A percentile compares a stretch with the other conserved stretches of the same genome.
phyloP scores from a whole-genome alignment of 768 basidiomycete species.

The Termitomyces sp. region DNA sequence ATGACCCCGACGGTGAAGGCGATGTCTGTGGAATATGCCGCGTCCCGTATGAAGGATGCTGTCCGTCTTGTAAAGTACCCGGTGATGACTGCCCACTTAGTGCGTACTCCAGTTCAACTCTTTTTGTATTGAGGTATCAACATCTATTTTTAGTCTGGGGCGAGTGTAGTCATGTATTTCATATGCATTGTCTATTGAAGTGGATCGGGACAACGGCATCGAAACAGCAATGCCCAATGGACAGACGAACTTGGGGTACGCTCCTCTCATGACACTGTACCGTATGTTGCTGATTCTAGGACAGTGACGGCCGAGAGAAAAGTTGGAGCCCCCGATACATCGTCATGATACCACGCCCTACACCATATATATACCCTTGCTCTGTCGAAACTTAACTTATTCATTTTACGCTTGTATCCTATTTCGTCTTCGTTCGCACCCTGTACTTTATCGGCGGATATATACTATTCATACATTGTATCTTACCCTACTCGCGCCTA shows the following conservation, averaged over 20 bases:
- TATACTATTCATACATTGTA: constrained; percentile 25
- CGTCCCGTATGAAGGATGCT: constrained; percentile 90
- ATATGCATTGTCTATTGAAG: constrained; percentile 97
- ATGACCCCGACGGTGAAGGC: constrained; percentile 45
- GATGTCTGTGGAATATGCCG: constrained; percentile 85
- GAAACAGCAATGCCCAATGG: constrained; percentile 99
- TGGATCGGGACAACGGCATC: constrained; percentile 90
- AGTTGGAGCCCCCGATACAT: constrained; percentile 20
- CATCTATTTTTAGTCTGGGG: constrained; percentile 76
- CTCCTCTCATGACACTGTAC: constrained; percentile 7
- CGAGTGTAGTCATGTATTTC: constrained; percentile 95
- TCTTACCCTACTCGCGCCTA: constrained; percentile 15
- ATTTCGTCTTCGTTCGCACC: constrained; percentile 7
- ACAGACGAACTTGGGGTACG: constrained; percentile 88
- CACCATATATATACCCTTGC: constrained; percentile 3
- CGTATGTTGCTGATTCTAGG: not conserved
- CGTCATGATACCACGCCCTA: constrained; percentile 4
- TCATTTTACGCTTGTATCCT: not conserved
- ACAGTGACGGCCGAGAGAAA: constrained; percentile 54
- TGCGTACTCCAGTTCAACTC: constrained; percentile 31
- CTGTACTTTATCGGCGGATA: constrained; percentile 18
- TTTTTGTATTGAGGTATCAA: not conserved
- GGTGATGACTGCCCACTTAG: constrained; percentile 94
- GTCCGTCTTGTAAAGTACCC: constrained; percentile 93
- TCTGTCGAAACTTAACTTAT: constrained; percentile 4